Base-by-base conservation (phyloP, 768 basidiomycete genomes). In the Lepiota venenata region DNA sequence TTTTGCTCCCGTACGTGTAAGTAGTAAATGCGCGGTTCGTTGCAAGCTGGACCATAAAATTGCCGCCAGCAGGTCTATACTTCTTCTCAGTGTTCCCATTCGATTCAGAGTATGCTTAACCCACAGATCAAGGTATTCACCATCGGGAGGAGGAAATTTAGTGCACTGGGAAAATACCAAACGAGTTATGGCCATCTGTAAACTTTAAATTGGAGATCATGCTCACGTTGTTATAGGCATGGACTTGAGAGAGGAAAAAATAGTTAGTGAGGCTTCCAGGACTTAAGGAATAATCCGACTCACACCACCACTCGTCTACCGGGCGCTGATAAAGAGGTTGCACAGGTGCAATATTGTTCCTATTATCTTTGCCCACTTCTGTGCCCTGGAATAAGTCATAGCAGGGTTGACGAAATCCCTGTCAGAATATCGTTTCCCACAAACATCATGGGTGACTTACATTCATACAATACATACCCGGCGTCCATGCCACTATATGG, bases 21-120 rank as follows among this genome's bases (percentile, higher is more conserved):
- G 71, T 60, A 18, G 80, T 82, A 57, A 73, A 66, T 27, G 72
- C 81, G 11, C 75, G 74, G 62, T 82, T 81, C 7, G 71, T 68
- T 4, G 76, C 74, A 22, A 81, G 69, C 61, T 81, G 79, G 16
- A 80, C 72, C 1, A 70, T 72, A 61, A 81, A 80, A 37, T 67
- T 64, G 38, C 69, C 66, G 35, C 79, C 79, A 2, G 77, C 81
- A 7, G 80, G 81, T 10, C 80, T 79, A 55, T 40, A 14, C 11
- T 15, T 6, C 11, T 25, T 1, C 18, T 20, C 25, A 22, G 37
- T 50, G 55, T 36, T 2, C 29, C 3, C 18, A 11, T 2, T 38
- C 44, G 35, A 36, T 29, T 40, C 2, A 32, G n/a, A 1, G 14
- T 2, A 25, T 35, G 18, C 14, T 25, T 20, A 12, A 65, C 75